phyloP scores from a whole-genome alignment of 352 stramenopile species.

The Phytophthora sojae region DNA sequence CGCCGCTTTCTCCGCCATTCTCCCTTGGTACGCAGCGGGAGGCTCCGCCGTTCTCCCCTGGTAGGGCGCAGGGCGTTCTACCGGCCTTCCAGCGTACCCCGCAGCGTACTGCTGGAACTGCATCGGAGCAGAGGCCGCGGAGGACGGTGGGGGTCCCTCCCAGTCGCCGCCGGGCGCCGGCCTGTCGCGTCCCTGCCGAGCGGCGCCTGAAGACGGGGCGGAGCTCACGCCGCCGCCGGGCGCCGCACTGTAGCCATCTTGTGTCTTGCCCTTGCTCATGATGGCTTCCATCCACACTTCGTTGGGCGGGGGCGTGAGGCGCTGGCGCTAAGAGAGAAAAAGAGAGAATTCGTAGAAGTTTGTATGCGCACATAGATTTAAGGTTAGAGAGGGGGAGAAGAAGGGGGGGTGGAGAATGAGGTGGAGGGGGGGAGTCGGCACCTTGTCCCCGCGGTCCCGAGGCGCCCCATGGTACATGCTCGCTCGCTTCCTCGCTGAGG shows the following conservation, averaged over 20 bases:
- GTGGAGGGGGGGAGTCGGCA: constrained; percentile 1
- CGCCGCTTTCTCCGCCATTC: constrained; percentile 6
- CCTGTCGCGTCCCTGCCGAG: constrained; percentile 17
- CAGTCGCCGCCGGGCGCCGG: constrained; percentile 1
- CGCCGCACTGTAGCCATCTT: constrained; percentile 28
- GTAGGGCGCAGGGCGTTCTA: constrained; percentile 18
- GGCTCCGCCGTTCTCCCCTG: constrained; percentile 10
- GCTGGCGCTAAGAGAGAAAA: constrained; percentile 30
- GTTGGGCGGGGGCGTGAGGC: constrained; percentile 51
- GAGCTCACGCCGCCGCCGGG: constrained; percentile 1
- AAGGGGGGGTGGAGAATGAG: background rate
- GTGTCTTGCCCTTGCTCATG: constrained; percentile 64
- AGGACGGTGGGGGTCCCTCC: background rate
- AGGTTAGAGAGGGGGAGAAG: constrained; percentile 2
- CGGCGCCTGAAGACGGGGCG: constrained; percentile 3
- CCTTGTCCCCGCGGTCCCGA: constrained; percentile 38
- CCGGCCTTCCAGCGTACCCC: constrained; percentile 15
- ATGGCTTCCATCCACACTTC: constrained; percentile 79
- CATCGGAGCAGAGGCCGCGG: background rate
- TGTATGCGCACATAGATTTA: background rate
- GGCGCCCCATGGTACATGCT: constrained; percentile 34
- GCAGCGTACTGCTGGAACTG: constrained; percentile 24
- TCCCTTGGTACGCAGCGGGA: background rate
- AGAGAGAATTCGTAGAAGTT: background rate
- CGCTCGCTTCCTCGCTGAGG: constrained; percentile 17